Conservation (phyloP, 768 basidiomycete genomes). For the Suillus cothurnatus region DNA sequence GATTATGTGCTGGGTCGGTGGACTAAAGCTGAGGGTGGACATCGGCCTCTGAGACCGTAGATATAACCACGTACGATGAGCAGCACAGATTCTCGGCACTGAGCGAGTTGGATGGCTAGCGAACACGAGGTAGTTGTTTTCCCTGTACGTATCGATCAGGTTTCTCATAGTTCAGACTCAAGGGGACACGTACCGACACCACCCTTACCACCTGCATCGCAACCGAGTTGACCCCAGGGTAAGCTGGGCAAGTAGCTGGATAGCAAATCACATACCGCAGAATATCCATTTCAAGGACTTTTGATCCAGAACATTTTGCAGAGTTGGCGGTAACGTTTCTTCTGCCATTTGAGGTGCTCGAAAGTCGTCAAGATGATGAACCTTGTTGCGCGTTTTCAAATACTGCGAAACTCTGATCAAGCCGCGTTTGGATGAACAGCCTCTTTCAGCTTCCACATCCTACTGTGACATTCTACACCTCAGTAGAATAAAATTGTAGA, state of each 20-base stretch:
- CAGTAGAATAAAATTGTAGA: constrained; percentile 1
- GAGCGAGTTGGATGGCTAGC: constrained; percentile 93
- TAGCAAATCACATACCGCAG: constrained; percentile 67
- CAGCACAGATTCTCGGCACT: constrained; percentile 90
- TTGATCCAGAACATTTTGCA: constrained; percentile 96
- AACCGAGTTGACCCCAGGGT: not conserved
- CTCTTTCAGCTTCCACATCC: constrained; percentile 17
- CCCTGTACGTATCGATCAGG: constrained; percentile 47
- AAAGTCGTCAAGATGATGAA: constrained; percentile 16
- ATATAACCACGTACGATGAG: constrained; percentile 71
- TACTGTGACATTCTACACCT: constrained; percentile 18
- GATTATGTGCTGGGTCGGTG: constrained; percentile 99
- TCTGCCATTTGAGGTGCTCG: constrained; percentile 47
- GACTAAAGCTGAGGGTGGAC: constrained; percentile 53
- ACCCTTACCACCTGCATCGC: constrained; percentile 85
- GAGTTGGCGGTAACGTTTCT: constrained; percentile 75
- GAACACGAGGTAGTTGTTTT: constrained; percentile 99
- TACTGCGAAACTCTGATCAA: constrained; percentile 7
- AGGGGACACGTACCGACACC: constrained; percentile 77
- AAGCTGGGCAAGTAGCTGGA: constrained; percentile 12
- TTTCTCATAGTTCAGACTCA: not conserved
- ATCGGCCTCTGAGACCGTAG: constrained; percentile 2
- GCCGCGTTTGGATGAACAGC: constrained; percentile 1
- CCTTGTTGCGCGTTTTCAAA: constrained; percentile 22
- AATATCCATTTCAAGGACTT: constrained; percentile 97